Evolutionary conservation across 2,329 filamentous ascomycete species (phyloP).

Genomic region (Ceratocystis destructans): DNA sequence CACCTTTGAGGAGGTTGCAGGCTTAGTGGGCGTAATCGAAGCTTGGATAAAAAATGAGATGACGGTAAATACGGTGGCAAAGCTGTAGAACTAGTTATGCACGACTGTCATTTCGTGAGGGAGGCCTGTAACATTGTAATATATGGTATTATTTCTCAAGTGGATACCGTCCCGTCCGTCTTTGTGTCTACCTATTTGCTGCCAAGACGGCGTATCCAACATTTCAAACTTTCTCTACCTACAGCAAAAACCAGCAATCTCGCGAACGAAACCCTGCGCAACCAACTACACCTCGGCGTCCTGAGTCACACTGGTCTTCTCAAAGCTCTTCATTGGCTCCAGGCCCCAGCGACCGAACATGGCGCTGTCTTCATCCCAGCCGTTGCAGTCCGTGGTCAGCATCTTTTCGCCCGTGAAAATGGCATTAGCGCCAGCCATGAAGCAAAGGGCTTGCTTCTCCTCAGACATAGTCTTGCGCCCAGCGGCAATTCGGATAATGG

Average conservation of each 20-base stretch:
- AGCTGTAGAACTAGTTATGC: neutral
- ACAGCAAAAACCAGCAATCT: no score
- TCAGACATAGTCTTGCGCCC: conserved; percentile 73
- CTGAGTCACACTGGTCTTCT: conserved; percentile 23
- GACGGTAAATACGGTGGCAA: neutral
- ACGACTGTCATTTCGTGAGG: no score
- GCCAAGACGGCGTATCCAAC: no score
- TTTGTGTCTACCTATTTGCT: no score
- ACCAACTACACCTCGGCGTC: neutral
- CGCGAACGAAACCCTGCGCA: no score
- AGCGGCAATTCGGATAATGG: conserved; percentile 76
- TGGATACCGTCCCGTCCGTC: no score
- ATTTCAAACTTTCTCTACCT: no score
- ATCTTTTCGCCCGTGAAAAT: conserved; percentile 94
- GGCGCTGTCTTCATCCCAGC: conserved; percentile 74
- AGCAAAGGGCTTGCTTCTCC: conserved; percentile 79
- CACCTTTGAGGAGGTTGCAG: conserved; percentile 41
- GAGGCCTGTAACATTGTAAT: no score
- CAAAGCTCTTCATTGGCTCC: conserved; percentile 54
- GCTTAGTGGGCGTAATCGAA: conserved; percentile 35
- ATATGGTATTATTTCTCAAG: no score
- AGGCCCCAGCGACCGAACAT: conserved; percentile 79
- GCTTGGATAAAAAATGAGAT: conserved; percentile 30
- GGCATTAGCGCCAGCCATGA: conserved; percentile 85
- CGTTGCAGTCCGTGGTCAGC: conserved; percentile 81